Conservation (phyloP, 345 rosid species). For the Orychophragmus violaceus region DNA sequence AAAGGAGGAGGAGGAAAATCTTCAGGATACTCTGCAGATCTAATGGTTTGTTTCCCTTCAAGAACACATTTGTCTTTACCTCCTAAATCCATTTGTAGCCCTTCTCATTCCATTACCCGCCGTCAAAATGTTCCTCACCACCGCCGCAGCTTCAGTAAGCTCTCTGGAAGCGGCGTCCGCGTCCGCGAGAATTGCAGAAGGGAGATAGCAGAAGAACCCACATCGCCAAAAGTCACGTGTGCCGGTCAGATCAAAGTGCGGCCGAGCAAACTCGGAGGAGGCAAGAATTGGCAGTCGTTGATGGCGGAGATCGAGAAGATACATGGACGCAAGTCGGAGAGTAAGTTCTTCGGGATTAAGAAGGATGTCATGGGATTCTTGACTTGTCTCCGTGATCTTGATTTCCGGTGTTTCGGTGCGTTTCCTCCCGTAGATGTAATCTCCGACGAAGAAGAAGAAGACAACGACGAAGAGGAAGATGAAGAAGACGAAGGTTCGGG, state of each 20-base stretch:
- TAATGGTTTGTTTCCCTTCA: conserved; percentile 81
- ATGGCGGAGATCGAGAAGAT: conserved; percentile 69
- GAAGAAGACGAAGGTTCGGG: conserved; percentile 39
- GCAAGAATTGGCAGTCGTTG: conserved; percentile 75
- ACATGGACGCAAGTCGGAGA: conserved; percentile 47
- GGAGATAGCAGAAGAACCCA: conserved; percentile 50
- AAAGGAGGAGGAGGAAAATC: conserved; percentile 57
- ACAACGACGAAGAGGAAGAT: conserved; percentile 40
- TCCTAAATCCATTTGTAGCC: conserved; percentile 71
- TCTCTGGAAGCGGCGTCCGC: conserved; percentile 29
- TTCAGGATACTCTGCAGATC: conserved; percentile 62
- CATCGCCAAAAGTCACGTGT: conserved; percentile 87
- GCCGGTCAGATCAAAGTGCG: conserved; percentile 94
- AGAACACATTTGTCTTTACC: conserved; percentile 57
- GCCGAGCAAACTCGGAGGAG: conserved; percentile 39
- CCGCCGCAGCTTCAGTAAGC: conserved; percentile 35
- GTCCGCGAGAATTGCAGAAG: neutral
- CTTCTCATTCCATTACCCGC: conserved; percentile 43
- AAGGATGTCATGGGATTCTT: conserved; percentile 66
- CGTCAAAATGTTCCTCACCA: conserved; percentile 35
- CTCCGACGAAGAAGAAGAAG: conserved; percentile 41
- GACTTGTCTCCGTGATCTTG: conserved; percentile 56
- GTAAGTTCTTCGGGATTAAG: conserved; percentile 56
- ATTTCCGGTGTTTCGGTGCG: conserved; percentile 63
- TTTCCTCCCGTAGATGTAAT: conserved; percentile 43